Conservation (phyloP, 345 rosid species). For the Camelina hispida region DNA sequence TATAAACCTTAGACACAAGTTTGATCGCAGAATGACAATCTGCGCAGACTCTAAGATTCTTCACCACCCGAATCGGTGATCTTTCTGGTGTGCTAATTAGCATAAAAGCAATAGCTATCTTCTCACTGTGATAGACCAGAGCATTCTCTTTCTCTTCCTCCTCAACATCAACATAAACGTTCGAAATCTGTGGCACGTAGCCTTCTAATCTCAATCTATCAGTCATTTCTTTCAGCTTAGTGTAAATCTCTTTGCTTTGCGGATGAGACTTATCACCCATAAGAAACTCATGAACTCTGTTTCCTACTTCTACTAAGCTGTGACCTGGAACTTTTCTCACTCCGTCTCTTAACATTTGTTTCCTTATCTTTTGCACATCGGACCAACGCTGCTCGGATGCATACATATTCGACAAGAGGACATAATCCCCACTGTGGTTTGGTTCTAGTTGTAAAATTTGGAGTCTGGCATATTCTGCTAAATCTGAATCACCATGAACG, state of each 20-base stretch:
- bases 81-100: slow-evolving; percentile 60
- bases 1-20: slow-evolving; percentile 68
- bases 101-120: slow-evolving; percentile 84
- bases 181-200: slow-evolving; percentile 58
- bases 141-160: slow-evolving; percentile 84
- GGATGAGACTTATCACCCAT: slow-evolving; percentile 73
- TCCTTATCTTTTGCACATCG: slow-evolving; percentile 69
- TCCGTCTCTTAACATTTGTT: slow-evolving; percentile 59
- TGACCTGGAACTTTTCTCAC: slow-evolving; percentile 74
- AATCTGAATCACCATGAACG: slow-evolving; percentile 57
- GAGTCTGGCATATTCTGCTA: slow-evolving; percentile 68
- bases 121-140: slow-evolving; percentile 79
- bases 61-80: slow-evolving; percentile 62
- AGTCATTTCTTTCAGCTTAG: slow-evolving; percentile 63
- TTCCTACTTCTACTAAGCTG: slow-evolving; percentile 81
- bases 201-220: slow-evolving; percentile 64
- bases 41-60: slow-evolving; percentile 82
- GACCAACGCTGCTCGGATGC: slow-evolving; percentile 79
- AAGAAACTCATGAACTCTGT: slow-evolving; percentile 64
- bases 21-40: slow-evolving; percentile 87
- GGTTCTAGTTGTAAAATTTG: slow-evolving; percentile 66
- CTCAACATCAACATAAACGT: slow-evolving; percentile 73
- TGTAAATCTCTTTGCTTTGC: slow-evolving; percentile 56
- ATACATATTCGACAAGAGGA: slow-evolving; percentile 81
- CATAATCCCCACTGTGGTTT: slow-evolving; percentile 77